A percentile compares a stretch with the other conserved stretches of the same genome.
These are phyloP conservation scores for Daldinia concentrica DNA, from an alignment of 495 filamentous ascomycete genomes.

Conservation along the genomic window DNA sequence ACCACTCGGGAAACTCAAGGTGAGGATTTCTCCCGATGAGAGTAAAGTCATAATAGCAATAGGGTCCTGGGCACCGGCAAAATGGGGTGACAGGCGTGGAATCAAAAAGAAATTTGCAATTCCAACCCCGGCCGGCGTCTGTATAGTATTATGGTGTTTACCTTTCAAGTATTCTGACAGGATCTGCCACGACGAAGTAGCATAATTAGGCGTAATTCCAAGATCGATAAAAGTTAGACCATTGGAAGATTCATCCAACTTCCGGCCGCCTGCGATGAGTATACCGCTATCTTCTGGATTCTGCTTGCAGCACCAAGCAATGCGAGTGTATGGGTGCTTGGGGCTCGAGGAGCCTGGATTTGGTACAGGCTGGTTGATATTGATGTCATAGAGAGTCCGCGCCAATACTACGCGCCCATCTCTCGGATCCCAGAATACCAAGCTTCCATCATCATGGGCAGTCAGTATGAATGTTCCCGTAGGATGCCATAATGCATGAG, in stretches of 20 bases:
- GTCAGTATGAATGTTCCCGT: conserved; percentile 91
- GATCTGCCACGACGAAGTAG: conserved; percentile 87
- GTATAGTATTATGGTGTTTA: conserved; percentile 73
- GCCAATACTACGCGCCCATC: conserved; percentile 89
- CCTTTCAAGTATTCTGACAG: conserved; percentile 78
- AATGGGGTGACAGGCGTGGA: conserved; percentile 82
- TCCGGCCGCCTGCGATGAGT: conserved; percentile 82
- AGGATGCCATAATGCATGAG: conserved; percentile 90
- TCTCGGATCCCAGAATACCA: conserved; percentile 94
- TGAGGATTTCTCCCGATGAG: conserved; percentile 85
- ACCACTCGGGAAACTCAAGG: conserved; percentile 89
- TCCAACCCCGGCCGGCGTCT: conserved; percentile 79
- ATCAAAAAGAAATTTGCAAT: conserved; percentile 85
- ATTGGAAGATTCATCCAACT: conserved; percentile 68
- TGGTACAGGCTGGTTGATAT: conserved; percentile 67
- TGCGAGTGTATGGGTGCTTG: conserved; percentile 69
- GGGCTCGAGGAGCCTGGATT: conserved; percentile 64
- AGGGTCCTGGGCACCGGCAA: conserved; percentile 87
- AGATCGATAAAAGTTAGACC: conserved; percentile 90
- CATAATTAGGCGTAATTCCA: conserved; percentile 86
- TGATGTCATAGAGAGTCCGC: conserved; percentile 75
- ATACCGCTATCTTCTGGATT: conserved; percentile 94
- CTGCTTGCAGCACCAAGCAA: conserved; percentile 90
- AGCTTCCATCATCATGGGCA: conserved; percentile 85
- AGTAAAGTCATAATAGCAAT: conserved; percentile 82